phyloP scores from a whole-genome alignment of 2,329 filamentous ascomycete species.

The Fusarium camptoceras region DNA sequence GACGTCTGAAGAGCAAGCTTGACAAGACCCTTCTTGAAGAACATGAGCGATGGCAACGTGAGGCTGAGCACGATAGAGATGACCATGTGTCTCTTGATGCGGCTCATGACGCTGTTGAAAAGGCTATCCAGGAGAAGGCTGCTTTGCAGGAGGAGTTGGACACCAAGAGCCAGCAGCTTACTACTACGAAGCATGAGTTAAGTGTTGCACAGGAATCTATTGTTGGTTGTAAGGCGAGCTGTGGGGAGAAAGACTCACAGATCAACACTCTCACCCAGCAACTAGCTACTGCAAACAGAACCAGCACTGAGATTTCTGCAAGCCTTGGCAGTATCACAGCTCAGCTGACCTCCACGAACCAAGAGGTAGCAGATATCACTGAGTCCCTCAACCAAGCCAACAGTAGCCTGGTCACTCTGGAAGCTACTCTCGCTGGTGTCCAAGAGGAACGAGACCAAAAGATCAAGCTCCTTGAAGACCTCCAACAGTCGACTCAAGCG shows the following conservation, averaged over 20 bases:
- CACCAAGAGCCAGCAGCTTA: not conserved
- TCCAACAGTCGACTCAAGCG: not conserved
- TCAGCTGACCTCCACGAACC: not conserved
- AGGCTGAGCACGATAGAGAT: not conserved
- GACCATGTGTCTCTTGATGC: conserved; percentile 3
- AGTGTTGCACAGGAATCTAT: not conserved
- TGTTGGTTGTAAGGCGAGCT: not conserved
- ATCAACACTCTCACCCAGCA: conserved; percentile 1
- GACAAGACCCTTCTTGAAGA: conserved; percentile 5
- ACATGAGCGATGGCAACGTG: not conserved
- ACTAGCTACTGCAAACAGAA: not conserved
- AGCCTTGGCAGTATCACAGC: not conserved
- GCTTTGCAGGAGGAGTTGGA: not conserved
- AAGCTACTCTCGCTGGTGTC: not conserved
- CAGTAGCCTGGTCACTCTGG: not conserved
- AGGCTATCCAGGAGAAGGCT: not conserved
- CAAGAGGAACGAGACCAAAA: conserved; percentile 2
- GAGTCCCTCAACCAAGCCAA: not conserved
- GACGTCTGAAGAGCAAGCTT: conserved; percentile 4
- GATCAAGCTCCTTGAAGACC: not conserved
- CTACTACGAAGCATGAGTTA: not conserved
- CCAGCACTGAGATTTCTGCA: not conserved
- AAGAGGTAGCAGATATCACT: not conserved
- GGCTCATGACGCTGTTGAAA: not conserved
- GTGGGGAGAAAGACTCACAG: not conserved